Evolutionary conservation across 2,329 filamentous ascomycete species (phyloP), one percentile per base, ranked within the genome.

Genomic region (Lasiodiplodia hormozganensis): DNA sequence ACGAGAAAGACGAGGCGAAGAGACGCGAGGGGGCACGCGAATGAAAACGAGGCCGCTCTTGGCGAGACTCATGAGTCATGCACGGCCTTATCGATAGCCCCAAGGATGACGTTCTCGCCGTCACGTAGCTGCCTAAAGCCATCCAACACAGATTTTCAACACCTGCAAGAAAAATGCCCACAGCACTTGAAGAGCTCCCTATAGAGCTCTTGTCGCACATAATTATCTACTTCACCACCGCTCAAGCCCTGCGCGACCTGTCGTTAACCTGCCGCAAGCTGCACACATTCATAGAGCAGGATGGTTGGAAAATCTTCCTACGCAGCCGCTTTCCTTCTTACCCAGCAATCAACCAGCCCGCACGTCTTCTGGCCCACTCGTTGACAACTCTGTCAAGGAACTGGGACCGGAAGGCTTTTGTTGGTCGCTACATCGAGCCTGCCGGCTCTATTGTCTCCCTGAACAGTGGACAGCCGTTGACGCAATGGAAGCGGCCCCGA

Each of bases 381-480:
- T 75, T 89, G 62, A 86, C 85, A 1, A 86, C 86, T 2, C 79
- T 88, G 4, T 86, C 86, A 14, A 82, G 85, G 36, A 87, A 88
- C 21, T 84, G 87, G 80, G 85, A 88, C 68, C 82, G 84, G 56
- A 83, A 85, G 72, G 86, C 86, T 1, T 82, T 89, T 23, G 75
- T 88, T 21, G 85, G 85, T 47, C 82, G 85, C 65, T 85, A 85
- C 71, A 76, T 88, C 21, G 79, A 84, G 51, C 85, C 83, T 0
- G 69, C 74, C 3, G 73, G 74, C 11, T 74, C 77, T 74, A 73
- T 68, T 34, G 60, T 62, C 36, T 68, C 57, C 5, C 34, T 69
- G 34, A 64, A 69, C 31, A 67, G 60, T 36, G 53, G 68, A 40
- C 23, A 68, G 31, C 57, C 31, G 31, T 28, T 70, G 34, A 34